Evolutionary conservation across 2,329 filamentous ascomycete genomes (phyloP).

Genomic region (Cladophialophora psammophila): DNA sequence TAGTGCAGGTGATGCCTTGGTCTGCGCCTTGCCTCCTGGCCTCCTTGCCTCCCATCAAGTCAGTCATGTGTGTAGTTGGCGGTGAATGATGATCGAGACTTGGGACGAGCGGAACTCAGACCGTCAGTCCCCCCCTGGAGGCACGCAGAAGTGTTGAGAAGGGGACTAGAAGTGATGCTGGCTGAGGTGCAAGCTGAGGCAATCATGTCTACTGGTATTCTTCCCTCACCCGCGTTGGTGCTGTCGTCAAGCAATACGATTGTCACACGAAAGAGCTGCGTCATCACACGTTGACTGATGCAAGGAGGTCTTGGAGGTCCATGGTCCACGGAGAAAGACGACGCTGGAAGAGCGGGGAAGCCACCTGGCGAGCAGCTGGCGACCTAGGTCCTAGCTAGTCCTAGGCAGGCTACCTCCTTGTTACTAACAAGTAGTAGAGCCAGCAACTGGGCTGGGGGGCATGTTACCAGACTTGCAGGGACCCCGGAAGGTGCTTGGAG

Average conservation of each 20-base stretch:
- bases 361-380: neutral
- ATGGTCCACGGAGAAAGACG: conserved; percentile 40
- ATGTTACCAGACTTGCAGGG: neutral
- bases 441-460: no score
- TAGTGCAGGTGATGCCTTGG: neutral
- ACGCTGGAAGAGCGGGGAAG: conserved; percentile 27
- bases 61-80: conserved; percentile 3
- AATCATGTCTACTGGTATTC: neutral
- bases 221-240: neutral
- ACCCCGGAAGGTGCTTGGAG: neutral
- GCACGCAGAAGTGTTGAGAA: neutral
- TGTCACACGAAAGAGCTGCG: neutral
- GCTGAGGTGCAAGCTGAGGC: neutral
- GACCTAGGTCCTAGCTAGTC: no score
- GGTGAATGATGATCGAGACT: neutral
- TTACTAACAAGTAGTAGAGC: no score
- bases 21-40: neutral
- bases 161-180: neutral
- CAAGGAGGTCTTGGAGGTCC: neutral
- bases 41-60: neutral
- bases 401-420: no score
- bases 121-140: neutral
- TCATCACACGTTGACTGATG: neutral
- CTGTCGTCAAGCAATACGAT: neutral
- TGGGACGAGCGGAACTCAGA: neutral